Conservation (phyloP, 176 grass and related monocot genomes). For the Areca catechu region DNA sequence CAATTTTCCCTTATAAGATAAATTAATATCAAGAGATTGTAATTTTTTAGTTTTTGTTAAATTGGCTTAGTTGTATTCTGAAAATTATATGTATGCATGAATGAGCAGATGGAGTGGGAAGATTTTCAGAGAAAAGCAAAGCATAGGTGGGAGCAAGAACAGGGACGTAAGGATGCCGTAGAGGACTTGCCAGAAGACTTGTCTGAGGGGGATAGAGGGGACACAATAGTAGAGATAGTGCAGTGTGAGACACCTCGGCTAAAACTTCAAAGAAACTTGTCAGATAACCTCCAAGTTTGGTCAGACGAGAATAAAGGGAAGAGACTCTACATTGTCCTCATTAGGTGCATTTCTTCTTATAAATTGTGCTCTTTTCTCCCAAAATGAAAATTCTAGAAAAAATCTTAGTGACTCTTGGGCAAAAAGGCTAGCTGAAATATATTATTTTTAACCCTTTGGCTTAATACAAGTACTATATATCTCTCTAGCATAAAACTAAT, state of each 20-base stretch:
- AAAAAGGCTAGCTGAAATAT: no score
- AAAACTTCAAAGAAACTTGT: slow-evolving; percentile 32
- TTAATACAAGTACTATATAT: no score
- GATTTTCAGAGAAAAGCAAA: slow-evolving; percentile 34
- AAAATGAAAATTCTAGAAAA: background rate
- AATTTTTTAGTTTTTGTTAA: no score
- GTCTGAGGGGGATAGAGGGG: slow-evolving; percentile 56
- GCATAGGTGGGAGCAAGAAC: slow-evolving; percentile 40
- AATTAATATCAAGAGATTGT: no score
- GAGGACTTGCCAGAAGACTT: slow-evolving; percentile 59
- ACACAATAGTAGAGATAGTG: slow-evolving; percentile 26
- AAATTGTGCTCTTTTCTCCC: slow-evolving; percentile 11
- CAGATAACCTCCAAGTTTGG: slow-evolving; percentile 41
- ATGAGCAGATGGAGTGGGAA: slow-evolving; percentile 51
- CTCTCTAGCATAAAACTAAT: no score
- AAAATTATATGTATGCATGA: no score
- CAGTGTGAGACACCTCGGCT: slow-evolving; percentile 33
- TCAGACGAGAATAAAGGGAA: slow-evolving; percentile 65
- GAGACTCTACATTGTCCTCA: slow-evolving; percentile 73
- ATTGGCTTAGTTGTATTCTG: no score
- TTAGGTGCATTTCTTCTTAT: slow-evolving; percentile 39
- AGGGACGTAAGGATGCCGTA: slow-evolving; percentile 35
- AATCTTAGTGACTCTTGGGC: no score
- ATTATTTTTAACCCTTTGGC: no score
- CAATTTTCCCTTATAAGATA: no score